phyloP scores from a whole-genome alignment of 352 stramenopile genomes.

The Elongisporangium anandrum region DNA sequence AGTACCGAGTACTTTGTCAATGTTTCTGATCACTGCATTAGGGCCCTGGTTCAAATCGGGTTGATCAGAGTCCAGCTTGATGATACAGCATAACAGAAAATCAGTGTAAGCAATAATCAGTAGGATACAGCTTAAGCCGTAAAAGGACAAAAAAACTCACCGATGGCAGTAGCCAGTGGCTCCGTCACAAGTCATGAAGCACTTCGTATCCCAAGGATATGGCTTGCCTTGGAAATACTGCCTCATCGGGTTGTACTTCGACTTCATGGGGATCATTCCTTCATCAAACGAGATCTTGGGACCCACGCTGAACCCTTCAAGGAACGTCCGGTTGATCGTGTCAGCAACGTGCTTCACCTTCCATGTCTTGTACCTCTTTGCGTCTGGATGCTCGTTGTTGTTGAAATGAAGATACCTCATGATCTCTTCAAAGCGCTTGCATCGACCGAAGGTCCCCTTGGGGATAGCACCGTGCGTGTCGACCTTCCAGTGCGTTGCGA shows the following conservation, averaged over 20 bases:
- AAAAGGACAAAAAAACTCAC: constrained; percentile 1
- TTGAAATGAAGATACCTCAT: neutral
- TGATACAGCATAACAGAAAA: constrained; percentile 3
- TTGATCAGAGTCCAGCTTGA: too few species aligned
- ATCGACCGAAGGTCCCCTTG: neutral
- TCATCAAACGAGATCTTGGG: constrained; percentile 12
- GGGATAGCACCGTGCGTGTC: neutral
- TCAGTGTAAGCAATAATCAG: neutral
- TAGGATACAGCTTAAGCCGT: neutral
- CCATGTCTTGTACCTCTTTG: neutral
- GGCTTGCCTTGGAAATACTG: constrained; percentile 18
- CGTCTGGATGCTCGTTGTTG: neutral
- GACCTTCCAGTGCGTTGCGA: neutral
- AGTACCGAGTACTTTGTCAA: neutral
- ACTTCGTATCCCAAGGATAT: constrained; percentile 16
- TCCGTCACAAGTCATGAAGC: constrained; percentile 16
- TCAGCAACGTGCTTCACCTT: constrained; percentile 1
- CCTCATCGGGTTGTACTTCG: constrained; percentile 14
- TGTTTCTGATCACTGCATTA: constrained; percentile 5
- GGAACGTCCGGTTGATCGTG: neutral
- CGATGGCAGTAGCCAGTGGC: constrained; percentile 8
- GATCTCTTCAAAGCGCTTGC: neutral
- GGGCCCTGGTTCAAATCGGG: neutral
- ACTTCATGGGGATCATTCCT: constrained; percentile 14
- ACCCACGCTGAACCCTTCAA: neutral